Base-by-base conservation (phyloP, 768 basidiomycete species). In the Tulasnella sp. region DNA sequence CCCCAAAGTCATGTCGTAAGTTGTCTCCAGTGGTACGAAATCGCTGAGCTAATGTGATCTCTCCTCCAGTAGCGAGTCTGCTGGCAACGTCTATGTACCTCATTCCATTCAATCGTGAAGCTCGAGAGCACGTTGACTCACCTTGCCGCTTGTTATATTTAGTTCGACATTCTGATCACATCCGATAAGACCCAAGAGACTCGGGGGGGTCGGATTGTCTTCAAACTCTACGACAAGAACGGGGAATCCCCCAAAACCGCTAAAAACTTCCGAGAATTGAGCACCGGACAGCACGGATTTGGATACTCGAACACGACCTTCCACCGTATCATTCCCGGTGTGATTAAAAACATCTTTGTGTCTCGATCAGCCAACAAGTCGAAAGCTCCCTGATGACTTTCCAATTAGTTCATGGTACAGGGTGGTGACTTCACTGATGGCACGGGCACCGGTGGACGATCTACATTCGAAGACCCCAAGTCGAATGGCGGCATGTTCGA, bases 171-270 rank as follows among this genome's bases (percentile, higher is more conserved):
- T 63, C 64, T 67, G 54, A 75, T 76, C 63, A 72, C 68, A 54
- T n/a, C n/a, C n/a, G n/a, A n/a, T n/a, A n/a, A n/a, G n/a, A n/a
- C n/a, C n/a, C n/a, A 38, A 7, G 67, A 61, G 43, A 19, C 58
- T 25, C 67, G 70, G 41, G 66, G 71, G 49, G 75, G 74, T 59
- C 69, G 72, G 49, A 80, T 96, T 69, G 74, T 79, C 59, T 92
- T 97, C 82, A 84, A 83, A 75, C 81, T 98, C 25, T 92, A 75
- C 70, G 90, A 93, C 73, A 76, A 81, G 3, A 77, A 79, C 50
- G 34, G n/a, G n/a, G n/a, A n/a, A n/a, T 84, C 87, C 12, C 88
- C 88, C 50, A 80, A 73, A 66, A 91, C 87, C 1, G 74, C 87
- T 8, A 72, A 63, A 30, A 92, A 97, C 76, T 97, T 97, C 78